Conservation (phyloP, 495 filamentous ascomycete genomes). For the Trichoderma asperelloides region DNA sequence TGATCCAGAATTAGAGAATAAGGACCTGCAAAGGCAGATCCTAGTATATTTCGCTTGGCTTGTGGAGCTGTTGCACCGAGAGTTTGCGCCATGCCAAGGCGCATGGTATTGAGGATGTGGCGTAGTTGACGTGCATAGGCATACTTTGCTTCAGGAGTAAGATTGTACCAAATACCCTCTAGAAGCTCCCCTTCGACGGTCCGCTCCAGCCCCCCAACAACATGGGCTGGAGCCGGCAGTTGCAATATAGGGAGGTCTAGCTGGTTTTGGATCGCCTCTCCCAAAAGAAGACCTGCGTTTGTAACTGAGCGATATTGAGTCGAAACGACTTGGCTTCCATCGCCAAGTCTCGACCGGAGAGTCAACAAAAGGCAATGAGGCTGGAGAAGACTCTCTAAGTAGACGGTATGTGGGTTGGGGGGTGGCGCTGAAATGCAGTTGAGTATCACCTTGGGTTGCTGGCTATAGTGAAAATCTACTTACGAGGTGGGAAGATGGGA, state of each 20-base stretch:
- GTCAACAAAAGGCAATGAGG: background rate
- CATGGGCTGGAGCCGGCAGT: background rate
- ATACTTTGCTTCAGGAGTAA: constrained; percentile 1
- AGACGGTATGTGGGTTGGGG: background rate
- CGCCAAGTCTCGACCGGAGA: background rate
- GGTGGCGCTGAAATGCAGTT: background rate
- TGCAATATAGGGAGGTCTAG: background rate
- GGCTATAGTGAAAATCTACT: background rate
- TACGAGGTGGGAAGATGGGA: background rate
- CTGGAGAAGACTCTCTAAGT: background rate
- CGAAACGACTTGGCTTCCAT: background rate
- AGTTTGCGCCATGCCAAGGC: background rate
- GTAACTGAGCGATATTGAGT: background rate
- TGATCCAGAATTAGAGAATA: background rate
- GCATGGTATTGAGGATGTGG: background rate
- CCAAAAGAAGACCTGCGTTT: background rate
- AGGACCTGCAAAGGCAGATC: background rate
- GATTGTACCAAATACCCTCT: background rate
- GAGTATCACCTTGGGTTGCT: background rate
- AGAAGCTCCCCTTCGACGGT: background rate
- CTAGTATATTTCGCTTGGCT: background rate
- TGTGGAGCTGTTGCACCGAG: background rate
- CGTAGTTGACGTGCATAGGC: background rate
- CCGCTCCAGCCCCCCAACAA: background rate
- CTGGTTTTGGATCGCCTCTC: background rate